phyloP scores from a whole-genome alignment of 1,284 basidiomycete genomes.

The Heliocybe sulcata region DNA sequence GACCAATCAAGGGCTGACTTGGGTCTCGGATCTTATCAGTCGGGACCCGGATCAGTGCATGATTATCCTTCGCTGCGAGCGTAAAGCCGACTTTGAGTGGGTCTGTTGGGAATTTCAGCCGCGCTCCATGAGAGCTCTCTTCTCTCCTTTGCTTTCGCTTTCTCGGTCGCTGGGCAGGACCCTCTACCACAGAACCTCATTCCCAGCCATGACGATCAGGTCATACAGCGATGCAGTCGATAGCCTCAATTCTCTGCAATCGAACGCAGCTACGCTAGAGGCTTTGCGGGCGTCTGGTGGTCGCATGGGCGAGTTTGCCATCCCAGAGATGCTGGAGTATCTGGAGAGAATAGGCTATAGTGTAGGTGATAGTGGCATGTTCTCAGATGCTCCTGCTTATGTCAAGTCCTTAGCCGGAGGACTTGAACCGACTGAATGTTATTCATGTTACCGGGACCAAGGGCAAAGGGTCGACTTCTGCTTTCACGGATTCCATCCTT shows the following conservation, averaged over 20 bases:
- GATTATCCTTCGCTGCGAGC: neutral
- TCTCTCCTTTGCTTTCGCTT: constrained; percentile 2
- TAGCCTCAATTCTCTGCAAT: constrained; percentile 87
- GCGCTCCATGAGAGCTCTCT: constrained; percentile 1
- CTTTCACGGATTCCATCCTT: constrained; percentile 80
- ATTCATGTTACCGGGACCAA: constrained; percentile 98
- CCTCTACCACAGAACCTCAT: neutral
- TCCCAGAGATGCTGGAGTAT: constrained; percentile 91
- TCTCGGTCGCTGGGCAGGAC: neutral
- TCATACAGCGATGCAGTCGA: constrained; percentile 81
- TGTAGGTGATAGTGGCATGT: constrained; percentile 36
- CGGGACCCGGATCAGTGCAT: neutral
- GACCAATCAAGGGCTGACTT: neutral
- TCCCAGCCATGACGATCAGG: constrained; percentile 34
- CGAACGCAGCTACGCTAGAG: constrained; percentile 89
- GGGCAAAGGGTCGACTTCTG: constrained; percentile 96
- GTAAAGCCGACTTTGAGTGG: neutral
- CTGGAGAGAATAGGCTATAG: constrained; percentile 82
- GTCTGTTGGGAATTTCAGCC: neutral
- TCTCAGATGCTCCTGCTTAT: constrained; percentile 2
- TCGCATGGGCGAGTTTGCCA: constrained; percentile 62
- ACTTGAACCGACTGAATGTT: constrained; percentile 87
- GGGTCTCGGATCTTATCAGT: neutral
- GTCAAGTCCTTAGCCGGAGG: constrained; percentile 48
- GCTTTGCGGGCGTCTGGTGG: constrained; percentile 76